Base-by-base conservation (phyloP, 2,329 filamentous ascomycete species). In the Xylaria arbuscula region DNA sequence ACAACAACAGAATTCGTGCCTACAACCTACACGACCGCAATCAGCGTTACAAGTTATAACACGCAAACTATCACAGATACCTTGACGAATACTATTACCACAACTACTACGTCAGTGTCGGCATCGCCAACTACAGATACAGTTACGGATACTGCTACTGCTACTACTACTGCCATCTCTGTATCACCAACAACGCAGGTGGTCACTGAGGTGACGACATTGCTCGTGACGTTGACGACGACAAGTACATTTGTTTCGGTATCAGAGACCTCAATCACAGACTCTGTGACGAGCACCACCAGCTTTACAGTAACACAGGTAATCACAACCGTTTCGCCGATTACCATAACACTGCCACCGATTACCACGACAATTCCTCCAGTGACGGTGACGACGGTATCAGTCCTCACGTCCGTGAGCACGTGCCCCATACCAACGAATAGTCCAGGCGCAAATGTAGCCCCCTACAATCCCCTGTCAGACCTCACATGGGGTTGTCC, bases 401-500 rank as follows among this genome's bases (percentile, higher is more conserved):
- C 77, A 2, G 72, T 74, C 3, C 68, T 76, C 17, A 76, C 75
- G 19, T 48, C 73, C 1, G 75, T 83, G 9, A 81, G 79, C 15
- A 70, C 81, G 4, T 88, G 87, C 66, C 77, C 84, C 3, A 76
- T 78, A 1, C 84, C 85, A 2, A 83, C 83, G 1, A 82, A 83
- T 34, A 63, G 61, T 22, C 53, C 77, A 45, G 64, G 75, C 56
- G 40, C 67, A 38, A 40, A 45, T 15, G 61, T 70, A 9, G 48
- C 73, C 13, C 70, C 76, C 1, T 78, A 83, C 15, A 66, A 80
- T 48, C 73, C 77, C 4, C 72, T 72, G 19, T 84, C 83, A 1
- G 72, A 86, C 61, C 78, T 78, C 47, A 86, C 85, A 0, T 89
- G 83, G 80, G 87, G 87, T 59, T 89, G 87, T 74, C 59, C 70